Evolutionary conservation across 495 filamentous ascomycete species (phyloP).

Genomic region (Sporormia fimetaria): DNA sequence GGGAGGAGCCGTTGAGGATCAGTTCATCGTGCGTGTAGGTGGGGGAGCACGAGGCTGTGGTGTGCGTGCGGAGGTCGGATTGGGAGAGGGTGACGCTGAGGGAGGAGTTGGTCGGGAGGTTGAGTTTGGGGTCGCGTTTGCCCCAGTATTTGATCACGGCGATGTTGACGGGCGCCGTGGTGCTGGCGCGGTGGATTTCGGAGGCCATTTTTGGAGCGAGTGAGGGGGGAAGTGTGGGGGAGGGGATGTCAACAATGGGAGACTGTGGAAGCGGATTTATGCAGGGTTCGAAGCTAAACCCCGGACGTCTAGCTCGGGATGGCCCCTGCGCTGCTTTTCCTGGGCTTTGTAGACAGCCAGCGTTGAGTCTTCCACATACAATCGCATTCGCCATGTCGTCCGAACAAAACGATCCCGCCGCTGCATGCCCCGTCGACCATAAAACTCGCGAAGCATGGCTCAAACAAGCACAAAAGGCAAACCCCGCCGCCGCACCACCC

Average conservation of each 20-base stretch:
- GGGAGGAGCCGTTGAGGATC: conserved; percentile 67
- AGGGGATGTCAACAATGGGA: too few relatives aligned
- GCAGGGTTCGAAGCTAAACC: conserved; percentile 4
- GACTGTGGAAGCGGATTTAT: conserved; percentile 11
- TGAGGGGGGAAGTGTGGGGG: neutral
- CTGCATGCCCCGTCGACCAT: conserved; percentile 75
- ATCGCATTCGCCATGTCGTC: conserved; percentile 24
- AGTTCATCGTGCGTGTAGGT: conserved; percentile 62
- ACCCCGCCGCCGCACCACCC: conserved; percentile 22
- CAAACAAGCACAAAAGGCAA: conserved; percentile 39
- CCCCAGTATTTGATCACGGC: conserved; percentile 99
- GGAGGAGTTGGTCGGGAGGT: conserved; percentile 95
- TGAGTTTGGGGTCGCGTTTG: conserved; percentile 82
- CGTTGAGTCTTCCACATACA: too few relatives aligned
- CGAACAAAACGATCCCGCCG: conserved; percentile 26
- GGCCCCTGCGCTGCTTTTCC: conserved; percentile 10
- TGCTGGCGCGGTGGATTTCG: conserved; percentile 75
- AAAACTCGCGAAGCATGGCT: conserved; percentile 79
- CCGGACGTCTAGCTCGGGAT: neutral
- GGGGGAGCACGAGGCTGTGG: conserved; percentile 83
- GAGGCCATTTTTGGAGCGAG: conserved; percentile 38
- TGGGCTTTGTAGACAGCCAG: too few relatives aligned
- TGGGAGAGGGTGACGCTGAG: conserved; percentile 93
- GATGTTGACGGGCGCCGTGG: conserved; percentile 96
- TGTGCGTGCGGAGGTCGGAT: conserved; percentile 84